Evolutionary conservation across 2,329 filamentous ascomycete genomes (phyloP).

Genomic region (Neofusicoccum cordaticola): DNA sequence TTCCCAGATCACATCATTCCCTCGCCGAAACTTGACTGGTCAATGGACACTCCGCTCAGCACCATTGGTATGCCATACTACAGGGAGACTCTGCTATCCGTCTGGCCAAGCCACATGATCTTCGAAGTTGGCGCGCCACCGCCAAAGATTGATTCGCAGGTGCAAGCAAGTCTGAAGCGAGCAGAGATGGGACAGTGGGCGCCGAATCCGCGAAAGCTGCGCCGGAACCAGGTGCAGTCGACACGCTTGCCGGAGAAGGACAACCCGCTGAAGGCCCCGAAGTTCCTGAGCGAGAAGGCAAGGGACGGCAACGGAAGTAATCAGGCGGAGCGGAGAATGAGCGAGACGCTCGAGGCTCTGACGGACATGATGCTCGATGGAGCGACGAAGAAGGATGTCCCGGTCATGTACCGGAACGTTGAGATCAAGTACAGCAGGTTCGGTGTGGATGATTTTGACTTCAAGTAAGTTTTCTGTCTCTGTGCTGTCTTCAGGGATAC

Average conservation of each 20-base stretch:
- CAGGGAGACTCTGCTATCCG: slow-evolving; percentile 79
- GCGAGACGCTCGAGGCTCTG: slow-evolving; percentile 63
- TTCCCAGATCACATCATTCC: slow-evolving; percentile 65
- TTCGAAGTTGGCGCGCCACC: slow-evolving; percentile 85
- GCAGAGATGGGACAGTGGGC: slow-evolving; percentile 77
- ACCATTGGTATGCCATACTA: slow-evolving; percentile 91
- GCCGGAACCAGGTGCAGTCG: slow-evolving; percentile 80
- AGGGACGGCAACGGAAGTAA: slow-evolving; percentile 39
- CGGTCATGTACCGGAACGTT: slow-evolving; percentile 85
- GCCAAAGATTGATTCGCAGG: slow-evolving; percentile 66
- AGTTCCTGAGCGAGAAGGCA: slow-evolving; percentile 92
- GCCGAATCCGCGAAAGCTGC: slow-evolving; percentile 68
- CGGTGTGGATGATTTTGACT: slow-evolving; percentile 98
- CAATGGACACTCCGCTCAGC: slow-evolving; percentile 72
- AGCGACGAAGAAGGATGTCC: slow-evolving; percentile 75
- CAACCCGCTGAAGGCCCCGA: slow-evolving; percentile 71
- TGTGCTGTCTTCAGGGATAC: background rate
- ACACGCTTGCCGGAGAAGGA: slow-evolving; percentile 62
- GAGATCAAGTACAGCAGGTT: slow-evolving; percentile 99
- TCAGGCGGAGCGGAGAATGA: slow-evolving; percentile 37
- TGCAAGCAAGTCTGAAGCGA: slow-evolving; percentile 66
- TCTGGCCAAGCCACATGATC: slow-evolving; percentile 80
- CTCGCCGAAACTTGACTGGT: slow-evolving; percentile 65
- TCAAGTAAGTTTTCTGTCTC: slow-evolving; percentile 59
- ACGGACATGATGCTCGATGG: slow-evolving; percentile 67